Conservation (phyloP, 805 yeast genomes). For the Saturnispora gosingensis region DNA sequence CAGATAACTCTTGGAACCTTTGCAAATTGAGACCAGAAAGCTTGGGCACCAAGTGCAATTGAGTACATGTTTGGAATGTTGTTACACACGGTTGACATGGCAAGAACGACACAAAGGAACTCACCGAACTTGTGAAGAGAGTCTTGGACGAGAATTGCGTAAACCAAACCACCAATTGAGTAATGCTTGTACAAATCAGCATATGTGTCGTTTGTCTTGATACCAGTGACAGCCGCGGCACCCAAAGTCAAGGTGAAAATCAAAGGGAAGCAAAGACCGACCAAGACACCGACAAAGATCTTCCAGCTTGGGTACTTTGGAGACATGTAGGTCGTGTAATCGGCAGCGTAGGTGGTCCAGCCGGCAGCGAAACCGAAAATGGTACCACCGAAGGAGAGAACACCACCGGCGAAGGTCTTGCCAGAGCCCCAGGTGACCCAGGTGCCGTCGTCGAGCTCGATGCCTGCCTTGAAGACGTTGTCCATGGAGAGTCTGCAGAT, state of each 20-base stretch:
- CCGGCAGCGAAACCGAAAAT: conserved; percentile 87
- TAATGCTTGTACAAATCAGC: conserved; percentile 39
- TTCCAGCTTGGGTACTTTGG: conserved; percentile 46
- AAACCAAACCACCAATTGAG: conserved; percentile 76
- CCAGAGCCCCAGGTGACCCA: conserved; percentile 40
- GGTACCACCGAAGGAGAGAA: conserved; percentile 74
- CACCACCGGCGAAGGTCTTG: conserved; percentile 59
- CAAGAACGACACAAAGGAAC: conserved; percentile 77
- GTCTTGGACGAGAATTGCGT: conserved; percentile 65
- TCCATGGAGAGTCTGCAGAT: conserved; percentile 68
- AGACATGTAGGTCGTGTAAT: conserved; percentile 84
- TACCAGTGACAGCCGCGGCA: conserved; percentile 76
- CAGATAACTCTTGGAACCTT: conserved; percentile 75
- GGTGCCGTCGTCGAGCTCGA: conserved; percentile 22
- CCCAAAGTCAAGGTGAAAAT: conserved; percentile 71
- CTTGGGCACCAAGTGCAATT: conserved; percentile 77
- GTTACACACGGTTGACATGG: conserved; percentile 82
- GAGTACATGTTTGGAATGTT: conserved; percentile 94
- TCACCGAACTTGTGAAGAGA: conserved; percentile 85
- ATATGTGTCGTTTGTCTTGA: conserved; percentile 38
- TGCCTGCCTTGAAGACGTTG: conserved; percentile 50
- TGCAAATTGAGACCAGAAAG: conserved; percentile 66
- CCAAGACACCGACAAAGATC: conserved; percentile 53
- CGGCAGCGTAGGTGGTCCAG: conserved; percentile 90
- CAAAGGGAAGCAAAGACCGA: conserved; percentile 61